Evolutionary conservation across 805 yeast species (phyloP).

Genomic region (Metschnikowia hibisci): DNA sequence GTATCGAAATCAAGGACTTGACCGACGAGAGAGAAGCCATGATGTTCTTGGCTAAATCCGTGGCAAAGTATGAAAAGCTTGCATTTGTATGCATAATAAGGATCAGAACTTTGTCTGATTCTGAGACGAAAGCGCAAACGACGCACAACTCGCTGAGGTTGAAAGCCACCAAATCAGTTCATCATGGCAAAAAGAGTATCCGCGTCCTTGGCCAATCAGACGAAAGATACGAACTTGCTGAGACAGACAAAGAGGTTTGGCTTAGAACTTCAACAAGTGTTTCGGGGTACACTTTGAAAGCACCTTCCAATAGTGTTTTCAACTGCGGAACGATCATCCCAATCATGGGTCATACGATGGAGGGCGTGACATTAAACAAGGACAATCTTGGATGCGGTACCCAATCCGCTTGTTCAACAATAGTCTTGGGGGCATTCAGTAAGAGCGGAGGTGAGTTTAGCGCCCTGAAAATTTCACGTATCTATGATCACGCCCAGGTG

Average conservation of each 20-base stretch:
- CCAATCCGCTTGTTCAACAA: slow-evolving; percentile 42
- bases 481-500: slow-evolving; percentile 44
- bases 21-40: not conserved
- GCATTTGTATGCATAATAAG: slow-evolving; percentile 1
- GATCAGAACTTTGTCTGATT: not conserved
- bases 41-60: slow-evolving; percentile 1
- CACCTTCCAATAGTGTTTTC: slow-evolving; percentile 30
- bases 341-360: slow-evolving; percentile 30
- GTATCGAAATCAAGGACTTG: not conserved
- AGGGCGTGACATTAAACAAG: not conserved
- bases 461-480: slow-evolving; percentile 33
- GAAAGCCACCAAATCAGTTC: not conserved
- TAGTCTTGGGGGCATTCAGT: slow-evolving; percentile 44
- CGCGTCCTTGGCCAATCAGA: slow-evolving; percentile 46
- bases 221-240: slow-evolving; percentile 17
- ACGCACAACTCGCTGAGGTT: not conserved
- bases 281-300: slow-evolving; percentile 45
- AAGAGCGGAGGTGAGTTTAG: slow-evolving; percentile 21
- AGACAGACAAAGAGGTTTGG: slow-evolving; percentile 38
- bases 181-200: slow-evolving; percentile 21
- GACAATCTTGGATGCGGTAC: not conserved
- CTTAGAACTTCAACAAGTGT: slow-evolving; percentile 47
- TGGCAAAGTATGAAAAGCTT: not conserved
- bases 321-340: slow-evolving; percentile 54
- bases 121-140: not conserved